Evolutionary conservation across 2,329 filamentous ascomycete species (phyloP), one percentile per base, ranked within the genome.

Genomic region (Parastagonospora nodorum): DNA sequence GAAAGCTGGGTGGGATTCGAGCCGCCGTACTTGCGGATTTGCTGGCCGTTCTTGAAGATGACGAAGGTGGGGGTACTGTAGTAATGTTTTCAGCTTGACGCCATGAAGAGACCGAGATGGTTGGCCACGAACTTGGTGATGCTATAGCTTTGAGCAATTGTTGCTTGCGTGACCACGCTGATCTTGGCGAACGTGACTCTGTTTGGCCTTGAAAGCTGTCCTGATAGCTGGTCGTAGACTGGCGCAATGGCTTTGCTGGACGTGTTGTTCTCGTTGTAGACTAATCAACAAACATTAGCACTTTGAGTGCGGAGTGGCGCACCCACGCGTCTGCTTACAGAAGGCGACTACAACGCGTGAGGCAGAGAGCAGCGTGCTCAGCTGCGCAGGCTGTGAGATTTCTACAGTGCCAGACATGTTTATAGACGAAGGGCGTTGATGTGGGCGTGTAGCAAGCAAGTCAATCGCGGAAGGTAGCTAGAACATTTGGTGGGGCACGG

Each of bases 181-280:
- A 97, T 83, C 78, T 94, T 96, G 72, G 86, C 85, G 73, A 97
- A 97, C 30, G 87, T 89, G 63, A 96, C 87, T 58, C 83, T 79
- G 61, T 87, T 85, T 12, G 88, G 83, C 44, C 86, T 83, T 14
- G 90, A 88, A 39, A 96, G 82, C 55, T 86, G 82, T 38, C 76
- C 71, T 29, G 92, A 86, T 42, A 97, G 83, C 70, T 87, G 79
- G 67, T 94, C 89, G 78, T 90, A 97, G 56, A 92, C 75, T 14
- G 92, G 90, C 5, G 88, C 89, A 60, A 97, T 92, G 58, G 84
- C 81, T 65, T 90, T 89, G 83, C 92, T 96, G 67, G 91, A 89
- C 30, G 80, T 87, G 69, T 89, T 96, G 87, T 89, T 94, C 68
- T 90, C 87, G 66, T 92, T 90, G 67, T 90, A 93, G 81, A 97